phyloP scores from a whole-genome alignment of 2,329 filamentous ascomycete species.

The Chaetomium olivaceum region DNA sequence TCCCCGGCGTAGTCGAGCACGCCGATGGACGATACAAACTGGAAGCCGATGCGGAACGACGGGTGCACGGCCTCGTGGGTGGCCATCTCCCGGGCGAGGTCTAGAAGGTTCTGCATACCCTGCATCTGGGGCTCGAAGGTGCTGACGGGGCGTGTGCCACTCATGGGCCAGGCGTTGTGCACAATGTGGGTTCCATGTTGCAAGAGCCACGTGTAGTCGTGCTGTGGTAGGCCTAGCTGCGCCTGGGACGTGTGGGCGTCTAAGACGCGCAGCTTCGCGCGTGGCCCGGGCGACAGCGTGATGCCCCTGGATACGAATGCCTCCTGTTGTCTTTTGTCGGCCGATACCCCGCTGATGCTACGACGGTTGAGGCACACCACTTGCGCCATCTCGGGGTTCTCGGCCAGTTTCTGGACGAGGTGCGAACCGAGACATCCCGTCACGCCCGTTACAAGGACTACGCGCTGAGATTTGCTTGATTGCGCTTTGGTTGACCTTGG shows the following conservation, averaged over 20 bases:
- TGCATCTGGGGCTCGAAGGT: constrained; percentile 48
- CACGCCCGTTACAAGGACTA: constrained; percentile 43
- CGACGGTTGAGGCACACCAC: constrained; percentile 51
- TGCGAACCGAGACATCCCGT: constrained; percentile 44
- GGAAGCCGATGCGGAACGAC: constrained; percentile 38
- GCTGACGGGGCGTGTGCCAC: constrained; percentile 40
- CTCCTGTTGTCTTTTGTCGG: constrained; percentile 38
- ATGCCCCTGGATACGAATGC: constrained; percentile 30
- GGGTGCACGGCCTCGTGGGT: not conserved
- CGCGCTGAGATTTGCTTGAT: not conserved
- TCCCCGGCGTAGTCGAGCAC: constrained; percentile 38
- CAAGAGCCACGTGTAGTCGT: constrained; percentile 43
- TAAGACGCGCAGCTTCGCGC: constrained; percentile 44
- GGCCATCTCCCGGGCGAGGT: constrained; percentile 38
- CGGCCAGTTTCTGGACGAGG: constrained; percentile 38
- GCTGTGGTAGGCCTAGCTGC: constrained; percentile 44
- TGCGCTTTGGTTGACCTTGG: not conserved
- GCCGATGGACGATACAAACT: constrained; percentile 47
- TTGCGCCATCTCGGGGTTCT: constrained; percentile 30
- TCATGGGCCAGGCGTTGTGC: constrained; percentile 57
- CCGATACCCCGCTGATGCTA: constrained; percentile 26
- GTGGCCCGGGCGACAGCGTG: not conserved
- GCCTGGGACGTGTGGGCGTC: constrained; percentile 45
- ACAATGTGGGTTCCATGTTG: constrained; percentile 49
- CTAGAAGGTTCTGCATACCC: constrained; percentile 49